Base-by-base conservation (phyloP, 2,329 filamentous ascomycete species). In the Stemphylium beticola region DNA sequence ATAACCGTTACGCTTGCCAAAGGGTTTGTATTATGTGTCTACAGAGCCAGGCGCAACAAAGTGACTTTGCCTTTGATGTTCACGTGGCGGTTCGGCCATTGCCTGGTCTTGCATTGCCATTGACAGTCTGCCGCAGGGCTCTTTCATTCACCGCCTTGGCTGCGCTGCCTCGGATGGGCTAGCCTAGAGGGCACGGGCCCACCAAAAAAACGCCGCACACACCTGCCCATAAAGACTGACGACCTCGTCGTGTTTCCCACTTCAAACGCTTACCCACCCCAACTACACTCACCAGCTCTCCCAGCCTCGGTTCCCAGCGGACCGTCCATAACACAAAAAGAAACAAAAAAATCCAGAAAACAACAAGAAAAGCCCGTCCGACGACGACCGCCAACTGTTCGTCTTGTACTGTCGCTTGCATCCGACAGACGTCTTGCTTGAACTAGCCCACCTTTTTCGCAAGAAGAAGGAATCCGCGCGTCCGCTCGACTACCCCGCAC, bases 311-410 rank as follows among this genome's bases (percentile, higher is more conserved):
- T 71, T 65, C 71, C 62, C 65, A 63, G 67, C 61, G 69, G 62
- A 68, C 62, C 64, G 57, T 56, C 50, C 68, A 73, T 69, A 74
- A 69, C 68, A 69, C 67, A 73, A 74, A 64, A 73, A 74, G 67
- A 66, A 64, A 65, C 66, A 73, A 74, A 75, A 75, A 75, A 73
- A 72, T 66, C 50, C 66, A 73, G 67, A 74, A 74, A 74, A 74
- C 59, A 24, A 61, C 67, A 69, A 67, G 70, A 73, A 72, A 64
- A 62, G 40, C 61, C 49, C 56, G 67, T 64, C 60, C 55, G 68
- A 69, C 68, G 64, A 66, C 66, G 56, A 57, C 56, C 31, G 64
- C 60, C 66, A 66, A 63, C 55, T 53, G 63, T 58, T 68, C 67
- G 55, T 61, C 60, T 56, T 49, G 40, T 57, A 55, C 67, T 62